Evolutionary conservation across 2,329 filamentous ascomycete genomes (phyloP), one percentile per base, ranked within the genome.

Genomic region (Emmonsia crescens): DNA sequence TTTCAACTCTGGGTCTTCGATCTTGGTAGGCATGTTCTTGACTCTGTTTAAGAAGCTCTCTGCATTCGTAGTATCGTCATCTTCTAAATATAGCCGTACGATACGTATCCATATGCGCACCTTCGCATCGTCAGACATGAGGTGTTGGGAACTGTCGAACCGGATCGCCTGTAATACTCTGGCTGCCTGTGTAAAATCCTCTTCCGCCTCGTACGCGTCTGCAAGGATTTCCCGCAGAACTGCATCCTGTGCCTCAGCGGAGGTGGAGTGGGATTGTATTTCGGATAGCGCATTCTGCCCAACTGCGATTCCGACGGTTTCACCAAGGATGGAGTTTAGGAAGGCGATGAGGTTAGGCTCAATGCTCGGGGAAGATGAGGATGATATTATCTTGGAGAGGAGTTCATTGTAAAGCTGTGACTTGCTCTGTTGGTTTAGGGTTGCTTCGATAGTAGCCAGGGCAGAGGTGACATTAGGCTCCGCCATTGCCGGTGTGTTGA

Each of bases 31-130:
- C 67, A 96, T 82, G 71, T 94, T 93, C 78, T 96, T 97, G 75
- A 96, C 88, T 75, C 93, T 92, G 81, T 96, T 96, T 69, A 99
- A 82, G 73, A 92, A 96, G 48, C 83, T 84, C 73, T 95, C 91
- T 49, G 94, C 94, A 42, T 84, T 82, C 1, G 88, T 91, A 9
- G 90, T 88, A 76, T 97, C 92, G 73, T 96, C 93, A 56, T 92
- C 90, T 78, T 99, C 93, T 64, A 99, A 84, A 73, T 94, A 95
- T 79, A 95, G 89, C 64, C 94, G 85, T 72, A 95, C 91, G 71
- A 99, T 96, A 63, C 93, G 89, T 68, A 97, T 88, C 90, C 93
- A 97, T 60, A 94, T 84, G 60, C 82, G 81, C 9, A 91, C 90
- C 76, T 91, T 92, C 67, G 93, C 89, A 68, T 89, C 85, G 72